Base-by-base conservation (phyloP, 2,329 filamentous ascomycete genomes). In the Neonectria hederae region DNA sequence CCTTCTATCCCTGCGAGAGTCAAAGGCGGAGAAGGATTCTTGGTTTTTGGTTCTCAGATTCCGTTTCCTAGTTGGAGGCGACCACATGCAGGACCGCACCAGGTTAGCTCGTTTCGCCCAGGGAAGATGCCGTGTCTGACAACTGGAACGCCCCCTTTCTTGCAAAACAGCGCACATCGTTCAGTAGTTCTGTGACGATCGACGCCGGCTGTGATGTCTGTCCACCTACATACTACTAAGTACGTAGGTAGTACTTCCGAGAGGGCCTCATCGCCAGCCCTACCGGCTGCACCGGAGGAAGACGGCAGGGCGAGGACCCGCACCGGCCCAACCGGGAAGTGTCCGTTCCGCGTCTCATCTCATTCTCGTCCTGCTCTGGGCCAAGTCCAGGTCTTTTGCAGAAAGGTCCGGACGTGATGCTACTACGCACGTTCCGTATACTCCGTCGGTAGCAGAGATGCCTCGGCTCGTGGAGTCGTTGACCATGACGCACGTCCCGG, bases 211-310 rank as follows among this genome's bases (percentile, higher is more conserved):
- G 38, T 21, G n/a, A 21, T 38, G 35, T n/a, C 35, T 17, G 35
- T 8, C 14, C 30, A 13, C 28, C 28, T 30, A 38, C 14, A 5
- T 38, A 38, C 6, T 13, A 32, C 6, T n/a, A 17, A 9, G 10
- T 32, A 13, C 30, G n/a, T 32, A 32, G 4, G 30, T 28, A 28
- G 28, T 10, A 28, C 28, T 28, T 28, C 35, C 35, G 35, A 38
- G 35, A 38, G 35, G 35, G 38, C 38, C n/a, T 42, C 38, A 42
- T 42, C 38, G 8, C 43, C 63, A 65, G 63, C 63, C 63, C 63
- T 65, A 65, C 61, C 63, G 60, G 60, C 60, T 59, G 55, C 55
- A 53, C 43, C 59, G 60, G 63, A 59, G 53, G 40, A 59, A 35
- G 4, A 54, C 46, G 30, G 59, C 45, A 59, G 51, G 38, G 57